Evolutionary conservation across 495 filamentous ascomycete species (phyloP).

Genomic region (Hypoxylon fuscum): DNA sequence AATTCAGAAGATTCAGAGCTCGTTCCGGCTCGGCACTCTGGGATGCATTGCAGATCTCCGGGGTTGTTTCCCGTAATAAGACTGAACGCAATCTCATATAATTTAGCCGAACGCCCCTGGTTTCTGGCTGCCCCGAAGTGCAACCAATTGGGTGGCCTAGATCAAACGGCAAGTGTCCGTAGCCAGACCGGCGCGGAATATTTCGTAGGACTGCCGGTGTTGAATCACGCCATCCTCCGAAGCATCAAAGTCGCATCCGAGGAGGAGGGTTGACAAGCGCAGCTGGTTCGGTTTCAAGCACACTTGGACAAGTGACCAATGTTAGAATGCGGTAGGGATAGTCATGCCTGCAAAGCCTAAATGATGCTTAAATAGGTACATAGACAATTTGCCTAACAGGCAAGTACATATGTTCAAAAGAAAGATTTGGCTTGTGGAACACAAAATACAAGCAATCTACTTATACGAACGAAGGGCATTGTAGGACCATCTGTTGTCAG

Average conservation of each 20-base stretch:
- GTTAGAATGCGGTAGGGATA: too few relatives aligned
- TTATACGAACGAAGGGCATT: too few relatives aligned
- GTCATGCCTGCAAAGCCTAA: too few relatives aligned
- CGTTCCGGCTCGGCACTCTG: slow-evolving; percentile 18
- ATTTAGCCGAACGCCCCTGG: slow-evolving; percentile 36
- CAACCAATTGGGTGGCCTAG: slow-evolving; percentile 30
- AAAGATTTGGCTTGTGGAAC: too few relatives aligned
- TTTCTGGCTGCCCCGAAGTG: slow-evolving; percentile 30
- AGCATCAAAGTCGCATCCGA: slow-evolving; percentile 14
- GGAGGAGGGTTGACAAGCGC: too few relatives aligned
- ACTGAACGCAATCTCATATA: slow-evolving; percentile 10
- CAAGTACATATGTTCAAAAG: too few relatives aligned
- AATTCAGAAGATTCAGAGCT: slow-evolving; percentile 18
- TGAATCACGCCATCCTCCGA: slow-evolving; percentile 34
- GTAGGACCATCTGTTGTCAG: too few relatives aligned
- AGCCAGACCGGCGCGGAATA: slow-evolving; percentile 21
- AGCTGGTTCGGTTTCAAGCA: too few relatives aligned
- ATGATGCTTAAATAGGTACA: too few relatives aligned
- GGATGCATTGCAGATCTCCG: slow-evolving; percentile 28
- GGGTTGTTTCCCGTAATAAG: slow-evolving; percentile 18
- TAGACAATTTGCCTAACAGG: too few relatives aligned
- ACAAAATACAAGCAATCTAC: too few relatives aligned
- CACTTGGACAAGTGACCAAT: too few relatives aligned
- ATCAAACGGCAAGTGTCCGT: slow-evolving; percentile 27
- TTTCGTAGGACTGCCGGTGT: slow-evolving; percentile 18